These are phyloP conservation scores for Ogataea haglerorum DNA, from an alignment of 805 yeast species.

Conservation along the genomic window DNA sequence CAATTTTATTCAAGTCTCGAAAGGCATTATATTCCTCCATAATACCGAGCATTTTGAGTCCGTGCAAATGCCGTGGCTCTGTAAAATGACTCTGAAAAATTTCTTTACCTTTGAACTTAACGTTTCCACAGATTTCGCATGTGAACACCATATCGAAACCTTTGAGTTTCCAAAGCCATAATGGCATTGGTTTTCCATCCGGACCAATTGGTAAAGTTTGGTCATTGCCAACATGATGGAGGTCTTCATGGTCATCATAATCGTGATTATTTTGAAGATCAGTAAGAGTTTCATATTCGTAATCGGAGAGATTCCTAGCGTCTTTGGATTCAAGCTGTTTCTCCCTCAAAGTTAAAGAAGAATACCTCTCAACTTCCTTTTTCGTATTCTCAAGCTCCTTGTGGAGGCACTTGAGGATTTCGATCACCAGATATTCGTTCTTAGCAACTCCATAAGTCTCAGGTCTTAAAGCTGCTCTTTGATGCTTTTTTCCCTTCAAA, in stretches of 20 bases:
- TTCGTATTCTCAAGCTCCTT: slow-evolving; percentile 48
- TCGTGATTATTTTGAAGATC: too few relatives aligned
- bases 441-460: slow-evolving; percentile 5
- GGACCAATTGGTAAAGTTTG: slow-evolving; percentile 67
- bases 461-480: slow-evolving; percentile 40
- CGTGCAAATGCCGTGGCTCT: slow-evolving; percentile 67
- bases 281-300: slow-evolving; percentile 25
- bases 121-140: slow-evolving; percentile 88
- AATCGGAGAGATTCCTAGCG: slow-evolving; percentile 30
- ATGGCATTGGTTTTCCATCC: slow-evolving; percentile 91
- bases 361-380: slow-evolving; percentile 59
- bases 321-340: slow-evolving; percentile 51
- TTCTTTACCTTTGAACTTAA: slow-evolving; percentile 66
- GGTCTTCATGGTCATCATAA: too few relatives aligned
- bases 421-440: slow-evolving; percentile 31
- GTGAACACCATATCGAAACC: slow-evolving; percentile 70
- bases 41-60: slow-evolving; percentile 73
- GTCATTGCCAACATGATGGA: too few relatives aligned
- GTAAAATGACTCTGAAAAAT: slow-evolving; percentile 72
- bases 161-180: slow-evolving; percentile 86
- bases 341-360: slow-evolving; percentile 70
- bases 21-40: slow-evolving; percentile 45
- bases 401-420: slow-evolving; percentile 32
- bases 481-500: slow-evolving; percentile 71
- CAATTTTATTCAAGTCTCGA: slow-evolving; percentile 61